Base-by-base conservation (phyloP, 2,329 filamentous ascomycete genomes). In the Monosporascus sp. region DNA sequence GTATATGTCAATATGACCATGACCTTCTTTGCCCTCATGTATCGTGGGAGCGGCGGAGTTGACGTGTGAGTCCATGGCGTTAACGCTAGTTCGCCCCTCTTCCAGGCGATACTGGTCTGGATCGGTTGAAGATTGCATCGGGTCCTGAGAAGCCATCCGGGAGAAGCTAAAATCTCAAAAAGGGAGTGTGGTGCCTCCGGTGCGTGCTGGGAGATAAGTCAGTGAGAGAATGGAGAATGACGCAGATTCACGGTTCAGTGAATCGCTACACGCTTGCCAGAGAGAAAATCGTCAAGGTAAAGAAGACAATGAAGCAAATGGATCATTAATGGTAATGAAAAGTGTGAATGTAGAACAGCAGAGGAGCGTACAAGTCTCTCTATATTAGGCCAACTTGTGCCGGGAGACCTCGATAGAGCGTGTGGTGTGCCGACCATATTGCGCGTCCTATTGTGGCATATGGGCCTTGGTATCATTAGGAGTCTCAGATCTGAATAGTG, bases 41-140 rank as follows among this genome's bases (percentile, higher is more conserved):
- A 65, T 59, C 37, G 63, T 60, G 22, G 55, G 60, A 14, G 59
- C 58, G 46, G 61, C 55, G 9, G 63, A 63, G 49, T 54, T 63
- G 37, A 52, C 48, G 38, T 56, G 52, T 25, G 58, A 58, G 17
- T 55, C 58, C 22, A 51, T 57, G 31, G 44, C 20, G 27, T 43
- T 49, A 7, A 37, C 51, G 49, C 58, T 55, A 17, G 50, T 37
- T 44, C 52, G 54, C 55, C 61, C 63, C 49, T 61, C 57, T 48
- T 58, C 54, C 35, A 47, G 15, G 14, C 9, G 31, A 35, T 14
- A 35, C 31, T 14, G 41, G 25, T 17, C 22, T 43, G 39, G 25
- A 22, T 37, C 11, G 18, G 27, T 47, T n/a, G 35, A 47, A 37
- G 53, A 59, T n/a, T 51, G 53, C 22, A 50, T 38, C n/a, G 50